Base-by-base conservation (phyloP, 1,284 basidiomycete genomes). In the Cystobasidium sp. region DNA sequence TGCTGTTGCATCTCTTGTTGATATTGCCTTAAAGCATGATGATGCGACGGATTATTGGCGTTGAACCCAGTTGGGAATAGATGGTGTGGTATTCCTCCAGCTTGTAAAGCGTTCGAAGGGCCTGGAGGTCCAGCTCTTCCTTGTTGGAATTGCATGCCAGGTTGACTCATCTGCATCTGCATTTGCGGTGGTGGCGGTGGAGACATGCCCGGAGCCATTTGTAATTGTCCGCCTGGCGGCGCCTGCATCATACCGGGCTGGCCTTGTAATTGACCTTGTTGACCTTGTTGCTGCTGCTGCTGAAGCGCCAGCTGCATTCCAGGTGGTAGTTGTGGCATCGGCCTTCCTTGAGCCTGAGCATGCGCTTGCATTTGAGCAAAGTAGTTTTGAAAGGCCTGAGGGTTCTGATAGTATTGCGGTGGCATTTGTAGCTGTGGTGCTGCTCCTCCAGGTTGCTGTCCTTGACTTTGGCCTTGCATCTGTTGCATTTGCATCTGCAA, bases 51-150 rank as follows among this genome's bases (percentile, higher is more conserved):
- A 53, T 66, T 66, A 53, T 66, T 66, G 6, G 64, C 47, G 16
- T 66, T 66, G 39, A 66, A 66, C 18, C 64, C 64, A 53, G 47
- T 66, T 20, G 64, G 64, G 20, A 66, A 66, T 16, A 66, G 64
- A 43, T 66, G 64, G 31, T 53, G 64, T 6, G 64, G 47, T 53
- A 51, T 2, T 43, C 64, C 64, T 63, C 61, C 61, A 43, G 8
- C 44, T 16, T 37, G 64, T 39, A 39, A 18, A 10, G 64, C 18
- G n/a, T 14, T 6, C 10, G 49, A 9, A 18, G 44, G n/a, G 24
- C 49, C 64, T 41, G 49, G 49, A 14, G 24, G 37, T 16, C 47
- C 64, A 39, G 37, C 56, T 41, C n/a, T 39, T 5, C n/a, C 43
- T 59, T 41, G 56, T 22, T 39, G 37, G 31, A 31, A 31, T 31